Conservation (phyloP, 495 filamentous ascomycete genomes). For the Staphylotrichum tortipilum region DNA sequence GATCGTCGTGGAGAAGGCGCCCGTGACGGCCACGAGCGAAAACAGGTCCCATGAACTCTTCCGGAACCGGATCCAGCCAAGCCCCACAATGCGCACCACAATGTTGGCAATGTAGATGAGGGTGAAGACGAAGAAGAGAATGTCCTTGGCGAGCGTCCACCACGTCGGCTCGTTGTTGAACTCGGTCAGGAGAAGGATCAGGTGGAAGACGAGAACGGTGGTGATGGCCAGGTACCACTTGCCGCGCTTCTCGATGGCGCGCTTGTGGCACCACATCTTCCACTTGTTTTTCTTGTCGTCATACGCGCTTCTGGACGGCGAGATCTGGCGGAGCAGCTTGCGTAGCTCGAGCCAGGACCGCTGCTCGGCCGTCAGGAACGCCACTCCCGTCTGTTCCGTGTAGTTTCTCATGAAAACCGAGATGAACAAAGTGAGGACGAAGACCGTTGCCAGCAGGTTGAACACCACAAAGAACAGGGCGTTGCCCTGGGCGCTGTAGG, state of each 20-base stretch:
- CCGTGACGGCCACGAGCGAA: conserved; percentile 75
- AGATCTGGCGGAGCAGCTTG: conserved; percentile 87
- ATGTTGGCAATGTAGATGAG: conserved; percentile 81
- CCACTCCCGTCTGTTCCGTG: conserved; percentile 96
- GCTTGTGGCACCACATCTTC: conserved; percentile 89
- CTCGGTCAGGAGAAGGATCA: conserved; percentile 75
- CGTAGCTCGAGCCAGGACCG: conserved; percentile 93
- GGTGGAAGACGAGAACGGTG: conserved; percentile 66
- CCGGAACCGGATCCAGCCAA: conserved; percentile 88
- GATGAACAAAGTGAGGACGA: conserved; percentile 95
- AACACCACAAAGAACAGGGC: conserved; percentile 92
- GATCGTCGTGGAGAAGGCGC: conserved; percentile 69
- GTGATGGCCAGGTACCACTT: conserved; percentile 84
- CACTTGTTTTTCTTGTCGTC: conserved; percentile 63
- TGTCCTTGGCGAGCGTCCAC: conserved; percentile 64
- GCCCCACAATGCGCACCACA: conserved; percentile 71
- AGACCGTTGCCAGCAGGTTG: conserved; percentile 94
- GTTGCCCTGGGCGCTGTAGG: conserved; percentile 58
- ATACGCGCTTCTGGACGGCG: conserved; percentile 81
- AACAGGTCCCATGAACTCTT: conserved; percentile 95
- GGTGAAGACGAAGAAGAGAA: conserved; percentile 75
- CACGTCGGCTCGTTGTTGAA: conserved; percentile 61
- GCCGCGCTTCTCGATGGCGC: conserved; percentile 89
- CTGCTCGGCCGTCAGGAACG: conserved; percentile 92
- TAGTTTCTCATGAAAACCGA: conserved; percentile 99